Evolutionary conservation across 768 basidiomycete genomes (phyloP).

Genomic region (Podaxis sp.): DNA sequence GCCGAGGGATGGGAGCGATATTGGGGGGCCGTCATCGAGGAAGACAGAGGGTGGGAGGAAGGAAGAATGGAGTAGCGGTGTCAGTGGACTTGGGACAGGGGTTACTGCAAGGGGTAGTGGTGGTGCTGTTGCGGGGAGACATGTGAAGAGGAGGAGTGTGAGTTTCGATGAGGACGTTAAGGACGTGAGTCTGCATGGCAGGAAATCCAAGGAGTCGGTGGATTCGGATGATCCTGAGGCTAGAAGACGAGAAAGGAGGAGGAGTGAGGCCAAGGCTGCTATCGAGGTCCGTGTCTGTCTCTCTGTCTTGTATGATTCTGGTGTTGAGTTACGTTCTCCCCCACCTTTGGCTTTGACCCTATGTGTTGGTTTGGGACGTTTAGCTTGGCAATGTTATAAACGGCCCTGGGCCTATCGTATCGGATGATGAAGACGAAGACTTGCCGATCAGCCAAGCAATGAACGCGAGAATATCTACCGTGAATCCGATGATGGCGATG

Average conservation of each 20-base stretch:
- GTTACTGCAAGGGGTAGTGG: neutral
- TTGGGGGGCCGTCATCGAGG: conserved; percentile 24
- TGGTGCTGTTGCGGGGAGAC: conserved; percentile 19
- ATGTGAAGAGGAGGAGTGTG: conserved; percentile 61
- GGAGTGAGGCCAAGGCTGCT: conserved; percentile 83
- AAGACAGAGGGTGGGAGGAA: conserved; percentile 20
- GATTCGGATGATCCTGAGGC: conserved; percentile 42
- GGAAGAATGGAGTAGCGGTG: conserved; percentile 31
- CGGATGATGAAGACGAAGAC: conserved; percentile 55
- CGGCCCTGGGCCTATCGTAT: conserved; percentile 63
- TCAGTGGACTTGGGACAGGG: conserved; percentile 31
- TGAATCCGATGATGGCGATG: conserved; percentile 48
- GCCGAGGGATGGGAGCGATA: conserved; percentile 77
- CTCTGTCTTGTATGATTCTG: conserved; percentile 6
- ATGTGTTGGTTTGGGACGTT: neutral
- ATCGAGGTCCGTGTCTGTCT: conserved; percentile 65
- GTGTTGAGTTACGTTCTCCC: conserved; percentile 16
- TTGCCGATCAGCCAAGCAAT: conserved; percentile 44
- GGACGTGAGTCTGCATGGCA: conserved; percentile 22
- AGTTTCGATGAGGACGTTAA: conserved; percentile 60
- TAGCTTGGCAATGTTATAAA: conserved; percentile 90
- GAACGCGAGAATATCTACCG: conserved; percentile 38
- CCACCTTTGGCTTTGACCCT: no score
- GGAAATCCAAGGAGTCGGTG: conserved; percentile 20
- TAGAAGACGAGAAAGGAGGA: conserved; percentile 68